Base-by-base conservation (phyloP, 1,284 basidiomycete species). In the Lignosus rhinocerotis region DNA sequence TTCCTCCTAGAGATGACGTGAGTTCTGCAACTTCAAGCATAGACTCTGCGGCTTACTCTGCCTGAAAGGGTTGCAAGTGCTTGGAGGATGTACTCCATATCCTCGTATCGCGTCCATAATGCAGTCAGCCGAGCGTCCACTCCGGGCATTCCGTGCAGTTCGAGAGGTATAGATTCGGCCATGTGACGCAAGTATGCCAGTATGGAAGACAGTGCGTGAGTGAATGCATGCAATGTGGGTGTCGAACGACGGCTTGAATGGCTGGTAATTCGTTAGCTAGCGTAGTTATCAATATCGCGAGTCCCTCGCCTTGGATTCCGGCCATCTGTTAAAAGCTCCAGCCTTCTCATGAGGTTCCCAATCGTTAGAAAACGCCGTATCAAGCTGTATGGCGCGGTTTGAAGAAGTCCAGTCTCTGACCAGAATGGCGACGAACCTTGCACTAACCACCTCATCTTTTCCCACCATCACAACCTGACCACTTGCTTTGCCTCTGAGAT, bases 191-290 rank as follows among this genome's bases (percentile, higher is more conserved):
- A 67, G 63, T 77, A 81, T 8, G 74, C 70, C 1, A 89, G 70
- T 9, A 82, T 75, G 0, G 80, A 81, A 1, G 85, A 82, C 5
- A 91, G 72, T 0, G 83, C 77, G 67, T 92, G 86, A 0, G 80
- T 77, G 64, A 90, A 87, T 6, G 88, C 84, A 66, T 89, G 82
- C 9, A 83, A 70, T 9, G 82, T 83, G 6, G 86, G 78, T 6
- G 78, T 80, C 52, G 78, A 75, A 39, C 69, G 75, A 12, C 74
- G n/a, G 12, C 14, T 17, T 25, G 31, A 33, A 51, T 36, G 47
- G 11, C 47, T 51, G 25, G 16, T 5, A 9, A 33, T 31, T 14
- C 6, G 30, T 41, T 14, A 34, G 41, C 10, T 12, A 38, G 32
- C 0, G 7, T 8, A 7, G 7, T 32, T 8, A 21, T 34, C 19